phyloP scores from a whole-genome alignment of 208 protist genomes.

The Naegleria gruberi region DNA sequence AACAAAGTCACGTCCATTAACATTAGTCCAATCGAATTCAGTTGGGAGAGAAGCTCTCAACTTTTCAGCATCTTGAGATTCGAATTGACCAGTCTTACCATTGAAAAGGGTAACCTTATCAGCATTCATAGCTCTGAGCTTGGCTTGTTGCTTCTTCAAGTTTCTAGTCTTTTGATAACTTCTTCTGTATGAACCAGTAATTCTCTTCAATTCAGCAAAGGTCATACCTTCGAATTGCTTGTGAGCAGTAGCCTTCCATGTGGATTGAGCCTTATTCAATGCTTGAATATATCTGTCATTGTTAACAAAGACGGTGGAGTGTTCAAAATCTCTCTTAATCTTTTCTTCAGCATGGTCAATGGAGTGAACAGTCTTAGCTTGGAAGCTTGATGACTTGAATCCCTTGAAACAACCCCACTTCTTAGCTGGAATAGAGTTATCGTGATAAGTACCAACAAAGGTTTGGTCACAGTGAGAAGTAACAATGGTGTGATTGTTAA shows the following conservation, averaged over 20 bases:
- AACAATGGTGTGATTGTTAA: neutral
- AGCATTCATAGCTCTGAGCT: neutral
- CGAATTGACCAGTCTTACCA: neutral
- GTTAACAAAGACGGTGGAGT: neutral
- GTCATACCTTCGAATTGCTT: neutral
- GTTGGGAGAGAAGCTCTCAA: neutral
- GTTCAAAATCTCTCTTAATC: neutral
- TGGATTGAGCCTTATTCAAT: neutral
- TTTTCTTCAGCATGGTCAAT: neutral
- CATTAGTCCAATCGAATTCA: conserved; percentile 9
- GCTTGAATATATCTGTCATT: neutral
- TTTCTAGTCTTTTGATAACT: neutral
- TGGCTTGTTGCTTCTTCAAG: neutral
- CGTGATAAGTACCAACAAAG: neutral
- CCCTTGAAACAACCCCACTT: conserved; percentile 3
- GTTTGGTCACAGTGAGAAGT: neutral
- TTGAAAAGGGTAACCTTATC: neutral
- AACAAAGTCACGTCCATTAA: neutral
- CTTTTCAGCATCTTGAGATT: neutral
- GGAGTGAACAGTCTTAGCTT: neutral
- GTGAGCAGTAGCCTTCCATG: neutral
- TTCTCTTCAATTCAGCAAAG: neutral
- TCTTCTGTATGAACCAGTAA: neutral
- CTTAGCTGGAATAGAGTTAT: neutral
- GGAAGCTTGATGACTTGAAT: neutral